Evolutionary conservation across 2,329 filamentous ascomycete genomes (phyloP).

Genomic region (Diaporthe destruens): DNA sequence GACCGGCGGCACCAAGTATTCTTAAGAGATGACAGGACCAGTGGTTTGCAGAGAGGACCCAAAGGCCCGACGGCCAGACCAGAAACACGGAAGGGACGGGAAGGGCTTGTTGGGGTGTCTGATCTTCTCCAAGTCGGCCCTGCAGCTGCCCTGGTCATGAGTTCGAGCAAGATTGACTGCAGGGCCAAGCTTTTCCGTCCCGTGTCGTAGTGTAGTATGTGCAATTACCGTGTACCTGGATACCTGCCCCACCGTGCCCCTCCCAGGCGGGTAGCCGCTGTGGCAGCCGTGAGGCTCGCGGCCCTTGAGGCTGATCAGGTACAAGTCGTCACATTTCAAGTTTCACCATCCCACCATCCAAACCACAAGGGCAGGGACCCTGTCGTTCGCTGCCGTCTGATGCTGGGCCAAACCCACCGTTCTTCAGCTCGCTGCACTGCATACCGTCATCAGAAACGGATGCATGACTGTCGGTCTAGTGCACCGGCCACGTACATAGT

Average conservation of each 20-base stretch:
- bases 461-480: background rate
- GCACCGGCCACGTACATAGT: background rate
- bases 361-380: background rate
- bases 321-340: conserved; percentile 38
- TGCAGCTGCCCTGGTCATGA: no score
- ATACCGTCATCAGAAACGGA: background rate
- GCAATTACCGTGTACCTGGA: no score
- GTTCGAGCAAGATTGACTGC: conserved; percentile 31
- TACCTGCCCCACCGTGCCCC: no score
- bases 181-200: conserved; percentile 32
- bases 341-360: conserved; percentile 33
- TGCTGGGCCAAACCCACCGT: background rate
- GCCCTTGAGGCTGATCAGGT: conserved; percentile 39
- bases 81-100: conserved; percentile 39
- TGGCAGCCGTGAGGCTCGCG: background rate
- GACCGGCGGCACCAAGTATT: background rate
- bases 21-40: conserved; percentile 9
- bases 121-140: conserved; percentile 33
- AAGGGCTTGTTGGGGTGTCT: conserved; percentile 36
- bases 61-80: conserved; percentile 29
- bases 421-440: conserved; percentile 10
- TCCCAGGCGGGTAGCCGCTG: conserved; percentile 20
- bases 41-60: background rate
- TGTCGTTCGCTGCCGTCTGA: conserved; percentile 18
- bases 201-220: conserved; percentile 1